Base-by-base conservation (phyloP, 2,329 filamentous ascomycete genomes). In the Lachnellula suecica region DNA sequence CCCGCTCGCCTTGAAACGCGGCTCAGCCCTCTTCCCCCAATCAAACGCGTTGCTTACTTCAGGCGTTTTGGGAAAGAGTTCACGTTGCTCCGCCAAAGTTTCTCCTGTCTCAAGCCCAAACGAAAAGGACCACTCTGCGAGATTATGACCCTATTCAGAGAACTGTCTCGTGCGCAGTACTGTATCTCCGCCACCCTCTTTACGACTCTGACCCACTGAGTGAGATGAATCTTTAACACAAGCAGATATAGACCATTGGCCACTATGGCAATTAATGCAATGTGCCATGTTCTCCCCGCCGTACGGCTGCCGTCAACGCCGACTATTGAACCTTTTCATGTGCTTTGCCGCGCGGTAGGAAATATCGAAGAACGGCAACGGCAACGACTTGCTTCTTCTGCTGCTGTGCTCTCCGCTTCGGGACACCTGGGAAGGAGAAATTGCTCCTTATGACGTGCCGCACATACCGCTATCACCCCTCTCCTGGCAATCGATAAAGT, bases 331-430 rank as follows among this genome's bases (percentile, higher is more conserved):
- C 25, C 41, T 37, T 29, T 46, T 51, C 35, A 52, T 53, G 55
- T 57, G 15, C 24, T 49, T 61, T 54, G 48, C 59, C 60, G 59
- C 60, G 60, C 57, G 60, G 59, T 57, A 57, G 54, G 38, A 56
- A 59, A 54, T 59, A 59, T 59, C 56, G 56, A 55, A 55, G 44
- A 49, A 49, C 11, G n/a, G n/a, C n/a, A n/a, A n/a, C n/a, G n/a
- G n/a, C n/a, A n/a, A n/a, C n/a, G n/a, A n/a, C n/a, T 9, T 29
- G 17, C 19, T 13, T 46, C 11, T 10, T 11, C 9, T 25, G 13
- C 19, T 42, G 40, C 22, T 27, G 10, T 42, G 20, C 13, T 17
- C 22, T 22, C 51, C 51, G 47, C 25, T 47, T 53, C 53, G 29
- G 41, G 52, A 49, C 34, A 20, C 24, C 42, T 50, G 38, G n/a